These are phyloP conservation scores for Ophiostoma pallidulum DNA, from an alignment of 2,329 filamentous ascomycete genomes.

Conservation along the genomic window DNA sequence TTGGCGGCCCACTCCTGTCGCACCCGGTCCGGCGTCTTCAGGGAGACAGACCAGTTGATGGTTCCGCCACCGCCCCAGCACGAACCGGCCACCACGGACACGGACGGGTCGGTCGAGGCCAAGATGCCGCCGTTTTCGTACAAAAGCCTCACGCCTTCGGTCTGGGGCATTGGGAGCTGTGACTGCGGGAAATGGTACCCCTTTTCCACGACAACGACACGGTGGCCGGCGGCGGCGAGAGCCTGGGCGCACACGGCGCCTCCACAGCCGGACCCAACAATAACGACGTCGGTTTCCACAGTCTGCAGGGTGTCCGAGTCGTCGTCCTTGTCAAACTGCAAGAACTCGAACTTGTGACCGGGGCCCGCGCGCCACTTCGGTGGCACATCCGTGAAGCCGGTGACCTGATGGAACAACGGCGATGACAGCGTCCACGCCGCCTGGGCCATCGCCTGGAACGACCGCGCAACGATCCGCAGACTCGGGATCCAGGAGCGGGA, in stretches of 20 bases:
- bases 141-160: slow-evolving; percentile 50
- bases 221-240: slow-evolving; percentile 63
- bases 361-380: slow-evolving; percentile 39
- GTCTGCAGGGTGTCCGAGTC: slow-evolving; percentile 35
- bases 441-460: slow-evolving; percentile 45
- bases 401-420: slow-evolving; percentile 43
- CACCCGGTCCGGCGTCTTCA: slow-evolving; percentile 63
- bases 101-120: slow-evolving; percentile 45
- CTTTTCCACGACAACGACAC: slow-evolving; percentile 64
- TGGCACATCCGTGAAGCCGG: slow-evolving; percentile 49
- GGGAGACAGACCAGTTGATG: slow-evolving; percentile 68
- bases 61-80: slow-evolving; percentile 82
- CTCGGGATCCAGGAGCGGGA: slow-evolving; percentile 43
- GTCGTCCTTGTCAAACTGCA: slow-evolving; percentile 41
- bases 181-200: slow-evolving; percentile 64
- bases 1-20: slow-evolving; percentile 69
- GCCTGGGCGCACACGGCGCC: slow-evolving; percentile 75
- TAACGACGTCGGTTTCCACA: slow-evolving; percentile 70
- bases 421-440: slow-evolving; percentile 47
- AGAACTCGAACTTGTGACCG: slow-evolving; percentile 49
- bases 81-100: slow-evolving; percentile 56
- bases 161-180: slow-evolving; percentile 64
- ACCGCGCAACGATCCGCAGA: slow-evolving; percentile 46
- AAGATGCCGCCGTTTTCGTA: slow-evolving; percentile 58
- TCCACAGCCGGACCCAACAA: slow-evolving; percentile 81